Base-by-base conservation (phyloP, 1,139 yeast species). In the Suhomyces maxii region DNA sequence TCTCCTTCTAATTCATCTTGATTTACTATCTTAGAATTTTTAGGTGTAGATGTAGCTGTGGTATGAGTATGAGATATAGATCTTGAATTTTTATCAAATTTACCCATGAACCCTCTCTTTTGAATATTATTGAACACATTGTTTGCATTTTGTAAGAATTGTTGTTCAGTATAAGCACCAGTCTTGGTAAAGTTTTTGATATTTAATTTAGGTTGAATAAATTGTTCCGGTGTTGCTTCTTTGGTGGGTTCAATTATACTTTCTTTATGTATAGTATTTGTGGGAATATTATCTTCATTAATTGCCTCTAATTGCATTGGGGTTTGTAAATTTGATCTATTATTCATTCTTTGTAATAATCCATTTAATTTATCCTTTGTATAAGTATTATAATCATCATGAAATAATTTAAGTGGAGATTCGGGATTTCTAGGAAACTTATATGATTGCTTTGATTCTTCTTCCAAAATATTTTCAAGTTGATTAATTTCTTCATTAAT, bases 1-100 rank as follows among this genome's bases (percentile, higher is more conserved):
- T 65, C 64, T 7, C 53, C 56, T 18, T 51, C 42, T 36, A 44
- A 31, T 8, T 48, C 50, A 37, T 57, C 56, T 12, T 53, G 52
- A 44, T 57, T 53, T 23, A 53, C 52, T 1, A 61, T 47, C 46
- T 62, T 68, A 33, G 52, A 56, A 23, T 57, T 58, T 43, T 68
- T 68, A 0, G 77, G 77, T 0, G 77, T 71, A 2, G 76, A 71
- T 2, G 76, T 71, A 8, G 71, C 69, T 1, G 74, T 71, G 1
- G 67, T 52, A 35, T 54, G 60, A 8, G 57, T 42, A 34, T 49
- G 50, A 4, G 58, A 53, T 14, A 49, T 42, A 1, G 55, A 50
- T 8, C 52, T 40, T 9, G 34, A 18, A 7, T 40, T 36, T 5
- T 39, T 40, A 12, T 42, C 41, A 6, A 42, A 4, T 23, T 45